These are phyloP conservation scores for Hyphopichia khmerensis DNA, from an alignment of 1,139 yeast species.

Conservation along the genomic window DNA sequence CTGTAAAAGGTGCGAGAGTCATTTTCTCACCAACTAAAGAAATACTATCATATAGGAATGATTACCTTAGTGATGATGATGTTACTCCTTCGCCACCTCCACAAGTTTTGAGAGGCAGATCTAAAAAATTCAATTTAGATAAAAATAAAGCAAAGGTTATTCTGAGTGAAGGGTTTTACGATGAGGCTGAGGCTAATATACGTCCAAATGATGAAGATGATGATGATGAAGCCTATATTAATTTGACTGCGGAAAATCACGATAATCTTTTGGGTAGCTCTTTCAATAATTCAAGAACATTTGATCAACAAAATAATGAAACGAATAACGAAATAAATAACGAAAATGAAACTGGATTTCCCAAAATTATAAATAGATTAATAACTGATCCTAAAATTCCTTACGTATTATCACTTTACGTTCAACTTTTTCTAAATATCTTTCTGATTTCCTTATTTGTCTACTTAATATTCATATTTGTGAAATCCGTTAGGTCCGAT, in stretches of 20 bases:
- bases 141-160: neutral
- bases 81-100: neutral
- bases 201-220: neutral
- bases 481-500: slow-evolving; percentile 66
- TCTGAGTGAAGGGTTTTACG: slow-evolving; percentile 1
- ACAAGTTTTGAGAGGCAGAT: neutral
- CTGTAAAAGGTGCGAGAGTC: slow-evolving; percentile 43
- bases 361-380: slow-evolving; percentile 1
- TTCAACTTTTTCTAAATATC: slow-evolving; percentile 69
- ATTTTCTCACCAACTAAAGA: slow-evolving; percentile 42
- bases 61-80: slow-evolving; percentile 15
- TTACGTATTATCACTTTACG: slow-evolving; percentile 63
- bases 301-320: neutral
- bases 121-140: neutral
- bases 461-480: slow-evolving; percentile 53
- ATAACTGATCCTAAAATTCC: slow-evolving; percentile 57
- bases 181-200: neutral
- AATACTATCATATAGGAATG: slow-evolving; percentile 18
- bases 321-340: neutral
- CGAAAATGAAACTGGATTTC: neutral
- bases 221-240: neutral
- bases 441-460: slow-evolving; percentile 55
- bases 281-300: neutral
- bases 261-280: neutral
- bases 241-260: neutral